phyloP scores from a whole-genome alignment of 2,329 filamentous ascomycete species.

The Alternaria sp. region DNA sequence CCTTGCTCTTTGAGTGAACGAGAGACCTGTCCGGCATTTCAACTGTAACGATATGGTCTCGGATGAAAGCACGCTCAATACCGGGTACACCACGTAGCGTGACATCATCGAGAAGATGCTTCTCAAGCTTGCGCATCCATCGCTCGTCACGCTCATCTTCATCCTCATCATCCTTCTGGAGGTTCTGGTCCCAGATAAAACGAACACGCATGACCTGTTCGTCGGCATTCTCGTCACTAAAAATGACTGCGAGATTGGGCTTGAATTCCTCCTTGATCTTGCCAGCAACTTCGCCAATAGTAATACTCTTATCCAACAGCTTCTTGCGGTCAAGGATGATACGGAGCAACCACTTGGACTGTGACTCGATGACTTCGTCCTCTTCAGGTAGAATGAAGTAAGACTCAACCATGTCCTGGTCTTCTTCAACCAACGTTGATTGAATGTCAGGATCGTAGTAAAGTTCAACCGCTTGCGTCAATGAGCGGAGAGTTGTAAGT shows the following conservation, averaged over 20 bases:
- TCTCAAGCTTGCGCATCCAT: constrained; percentile 86
- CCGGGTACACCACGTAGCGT: constrained; percentile 90
- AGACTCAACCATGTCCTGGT: constrained; percentile 93
- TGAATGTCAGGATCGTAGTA: constrained; percentile 96
- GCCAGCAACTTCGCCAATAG: constrained; percentile 87
- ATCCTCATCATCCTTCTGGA: constrained; percentile 73
- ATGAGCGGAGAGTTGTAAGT: constrained; percentile 90
- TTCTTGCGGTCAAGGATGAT: constrained; percentile 93
- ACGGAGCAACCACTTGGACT: constrained; percentile 95
- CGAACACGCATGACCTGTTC: constrained; percentile 93
- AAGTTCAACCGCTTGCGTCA: constrained; percentile 91
- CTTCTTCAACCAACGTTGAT: constrained; percentile 83
- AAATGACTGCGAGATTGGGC: constrained; percentile 80
- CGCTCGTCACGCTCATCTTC: constrained; percentile 78
- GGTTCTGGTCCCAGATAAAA: constrained; percentile 68
- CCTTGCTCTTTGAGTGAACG: constrained; percentile 75
- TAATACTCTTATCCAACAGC: constrained; percentile 91
- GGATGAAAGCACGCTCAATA: constrained; percentile 92
- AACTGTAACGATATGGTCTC: constrained; percentile 53
- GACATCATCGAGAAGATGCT: constrained; percentile 88
- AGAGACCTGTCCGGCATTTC: constrained; percentile 80
- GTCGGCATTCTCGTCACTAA: constrained; percentile 97
- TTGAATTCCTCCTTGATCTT: constrained; percentile 90
- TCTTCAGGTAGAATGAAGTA: constrained; percentile 94
- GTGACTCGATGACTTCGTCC: constrained; percentile 65